Evolutionary conservation across 768 basidiomycete genomes (phyloP).

Genomic region (Boletus fagicola): DNA sequence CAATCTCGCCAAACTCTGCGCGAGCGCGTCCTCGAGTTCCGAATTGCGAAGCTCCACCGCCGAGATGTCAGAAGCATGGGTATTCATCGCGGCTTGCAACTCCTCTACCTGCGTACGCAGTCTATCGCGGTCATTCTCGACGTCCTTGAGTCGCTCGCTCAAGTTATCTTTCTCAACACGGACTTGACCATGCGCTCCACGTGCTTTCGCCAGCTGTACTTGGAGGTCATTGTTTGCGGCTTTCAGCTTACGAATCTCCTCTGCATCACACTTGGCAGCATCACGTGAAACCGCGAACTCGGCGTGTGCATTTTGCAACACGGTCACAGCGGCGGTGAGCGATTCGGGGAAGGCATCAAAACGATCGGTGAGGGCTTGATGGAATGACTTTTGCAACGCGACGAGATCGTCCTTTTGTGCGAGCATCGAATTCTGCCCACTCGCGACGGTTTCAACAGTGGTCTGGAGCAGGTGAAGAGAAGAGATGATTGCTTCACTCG

Average conservation of each 20-base stretch:
- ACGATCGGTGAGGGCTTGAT: constrained; percentile 52
- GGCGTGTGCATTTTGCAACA: constrained; percentile 58
- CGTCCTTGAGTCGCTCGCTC: constrained; percentile 54
- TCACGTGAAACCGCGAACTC: constrained; percentile 61
- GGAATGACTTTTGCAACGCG: constrained; percentile 49
- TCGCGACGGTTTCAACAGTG: constrained; percentile 46
- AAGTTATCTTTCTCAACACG: constrained; percentile 81
- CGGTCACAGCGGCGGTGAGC: constrained; percentile 50
- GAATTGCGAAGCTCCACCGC: constrained; percentile 49
- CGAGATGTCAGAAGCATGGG: constrained; percentile 46
- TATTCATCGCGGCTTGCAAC: constrained; percentile 41
- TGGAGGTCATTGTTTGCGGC: constrained; percentile 63
- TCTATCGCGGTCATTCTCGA: constrained; percentile 65
- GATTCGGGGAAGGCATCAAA: constrained; percentile 58
- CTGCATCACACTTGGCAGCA: constrained; percentile 58
- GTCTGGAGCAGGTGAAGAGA: constrained; percentile 46
- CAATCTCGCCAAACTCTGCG: constrained; percentile 66
- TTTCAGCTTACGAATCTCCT: constrained; percentile 61
- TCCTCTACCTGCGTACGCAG: constrained; percentile 57
- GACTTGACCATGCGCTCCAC: constrained; percentile 71
- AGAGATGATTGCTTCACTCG: constrained; percentile 30
- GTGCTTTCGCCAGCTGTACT: constrained; percentile 71
- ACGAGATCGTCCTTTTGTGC: constrained; percentile 49
- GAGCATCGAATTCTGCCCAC: constrained; percentile 49
- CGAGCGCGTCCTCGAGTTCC: constrained; percentile 72